Base-by-base conservation (phyloP, 441 rosid genomes). In the Macaranga tanarius region DNA sequence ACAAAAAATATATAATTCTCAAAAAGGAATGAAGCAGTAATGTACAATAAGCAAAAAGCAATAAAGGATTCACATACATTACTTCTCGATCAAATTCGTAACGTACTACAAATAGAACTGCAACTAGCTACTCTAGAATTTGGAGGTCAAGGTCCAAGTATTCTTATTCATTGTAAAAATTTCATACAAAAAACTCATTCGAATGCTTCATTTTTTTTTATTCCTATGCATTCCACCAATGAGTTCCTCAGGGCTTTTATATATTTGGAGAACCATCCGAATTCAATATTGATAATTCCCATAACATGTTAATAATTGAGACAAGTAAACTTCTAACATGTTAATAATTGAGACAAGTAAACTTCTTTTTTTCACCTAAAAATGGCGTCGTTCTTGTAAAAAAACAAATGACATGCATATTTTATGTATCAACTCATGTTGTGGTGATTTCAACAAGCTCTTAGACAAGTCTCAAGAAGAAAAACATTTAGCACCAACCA, bases 341-440 rank as follows among this genome's bases (percentile, higher is more conserved):
- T 10, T 45, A 23, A 15, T 16, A 64, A 42, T 56, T 58, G 44
- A 10, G 13, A 65, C 56, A 45, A 57, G 42, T n/a, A 65, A 10
- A 47, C 45, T 65, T 73, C 28, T 65, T 73, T 22, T 22, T 22
- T 5, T 58, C 15, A 42, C 64, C 16, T 58, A 60, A 60, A 60
- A 42, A 42, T 42, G 47, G 13, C 12, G 8, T 42, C 47, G 2
- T 60, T 23, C 8, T 23, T 2, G 58, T 8, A 25, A 57, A 28
- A 59, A 25, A 59, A 1, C 1, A 13, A 59, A 4, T 10, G 4
- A 34, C 31, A 12, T 59, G 11, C 11, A 59, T 34, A 55, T 69
- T 69, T 42, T 58, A 16, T 10, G 1, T 7, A 58, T 57, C 63
- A 7, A 42, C 40, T 56, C 22, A 15, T 25, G 7, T 34, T 34